A percentile compares a stretch with the other conserved stretches of the same genome.
phyloP scores from a whole-genome alignment of 148 eudicot genomes.

The Vaccinium darrowii region DNA sequence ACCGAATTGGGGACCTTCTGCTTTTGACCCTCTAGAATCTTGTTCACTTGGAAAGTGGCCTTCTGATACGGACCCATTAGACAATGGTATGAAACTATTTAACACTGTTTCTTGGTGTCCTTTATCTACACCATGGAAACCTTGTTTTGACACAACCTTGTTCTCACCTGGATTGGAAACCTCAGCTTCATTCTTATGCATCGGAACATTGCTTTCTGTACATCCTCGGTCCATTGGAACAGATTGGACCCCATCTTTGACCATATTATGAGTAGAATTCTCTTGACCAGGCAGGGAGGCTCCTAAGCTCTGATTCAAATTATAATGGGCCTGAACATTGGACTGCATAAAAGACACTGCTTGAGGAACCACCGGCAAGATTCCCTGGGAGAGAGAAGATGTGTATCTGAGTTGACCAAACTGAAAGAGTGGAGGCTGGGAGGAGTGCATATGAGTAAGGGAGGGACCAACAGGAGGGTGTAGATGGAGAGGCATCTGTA shows the following conservation, averaged over 20 bases:
- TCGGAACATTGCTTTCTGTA: slow-evolving; percentile 26
- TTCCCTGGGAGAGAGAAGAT: slow-evolving; percentile 73
- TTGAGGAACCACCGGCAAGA: slow-evolving; percentile 68
- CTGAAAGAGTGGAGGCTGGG: slow-evolving; percentile 82
- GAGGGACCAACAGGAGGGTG: slow-evolving; percentile 77
- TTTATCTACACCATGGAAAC: slow-evolving; percentile 28
- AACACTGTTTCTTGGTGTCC: slow-evolving; percentile 25
- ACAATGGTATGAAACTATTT: slow-evolving; percentile 26
- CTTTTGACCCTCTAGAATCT: slow-evolving; percentile 39
- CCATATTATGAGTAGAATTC: slow-evolving; percentile 30
- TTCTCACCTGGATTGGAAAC: slow-evolving; percentile 28
- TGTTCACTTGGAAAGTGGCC: slow-evolving; percentile 34
- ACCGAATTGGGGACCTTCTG: slow-evolving; percentile 40
- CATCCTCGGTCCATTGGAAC: slow-evolving; percentile 25
- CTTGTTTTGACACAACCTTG: slow-evolving; percentile 29
- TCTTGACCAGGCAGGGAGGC: slow-evolving; percentile 37
- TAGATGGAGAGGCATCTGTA: slow-evolving; percentile 96
- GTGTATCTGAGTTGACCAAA: slow-evolving; percentile 86
- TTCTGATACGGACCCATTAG: slow-evolving; percentile 38
- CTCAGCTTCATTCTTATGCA: slow-evolving; percentile 31
- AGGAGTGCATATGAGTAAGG: slow-evolving; percentile 55
- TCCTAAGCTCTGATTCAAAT: slow-evolving; percentile 51
- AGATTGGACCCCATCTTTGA: slow-evolving; percentile 31
- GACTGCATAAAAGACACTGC: slow-evolving; percentile 74
- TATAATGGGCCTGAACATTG: slow-evolving; percentile 42